phyloP scores from a whole-genome alignment of 345 rosid species.

The Linum tenue region DNA sequence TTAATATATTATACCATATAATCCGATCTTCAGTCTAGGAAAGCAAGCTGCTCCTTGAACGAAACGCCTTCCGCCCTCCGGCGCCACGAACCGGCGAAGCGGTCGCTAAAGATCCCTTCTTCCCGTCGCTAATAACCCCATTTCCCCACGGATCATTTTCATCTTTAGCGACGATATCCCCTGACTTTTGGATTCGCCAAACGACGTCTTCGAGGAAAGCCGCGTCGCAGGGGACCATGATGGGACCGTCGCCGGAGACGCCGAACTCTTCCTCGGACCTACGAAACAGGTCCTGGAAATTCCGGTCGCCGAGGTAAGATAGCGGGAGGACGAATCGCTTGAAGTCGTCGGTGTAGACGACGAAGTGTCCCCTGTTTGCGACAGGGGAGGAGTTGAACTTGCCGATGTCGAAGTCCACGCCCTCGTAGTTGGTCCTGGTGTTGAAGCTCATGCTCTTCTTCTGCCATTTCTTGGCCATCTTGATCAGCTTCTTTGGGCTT shows the following conservation, averaged over 20 bases:
- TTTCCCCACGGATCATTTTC: background rate
- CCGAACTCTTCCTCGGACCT: background rate
- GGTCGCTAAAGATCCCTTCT: background rate
- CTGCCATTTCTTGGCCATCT: constrained; percentile 2
- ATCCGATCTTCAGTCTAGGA: too few relatives aligned
- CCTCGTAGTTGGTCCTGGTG: background rate
- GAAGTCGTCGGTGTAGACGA: background rate
- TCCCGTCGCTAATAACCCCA: background rate
- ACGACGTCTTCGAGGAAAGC: background rate
- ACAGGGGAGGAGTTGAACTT: background rate
- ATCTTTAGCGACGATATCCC: background rate
- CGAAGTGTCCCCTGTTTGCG: constrained; percentile 1
- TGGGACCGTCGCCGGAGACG: background rate
- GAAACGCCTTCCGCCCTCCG: background rate
- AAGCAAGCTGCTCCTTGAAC: background rate
- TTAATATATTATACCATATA: too few relatives aligned
- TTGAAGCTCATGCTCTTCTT: background rate
- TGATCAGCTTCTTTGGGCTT: constrained; percentile 5
- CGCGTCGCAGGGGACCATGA: background rate
- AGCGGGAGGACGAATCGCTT: constrained; percentile 2
- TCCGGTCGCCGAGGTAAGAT: background rate
- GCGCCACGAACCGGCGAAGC: background rate
- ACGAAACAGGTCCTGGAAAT: background rate
- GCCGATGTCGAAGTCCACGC: background rate
- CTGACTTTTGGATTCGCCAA: constrained; percentile 2